Evolutionary conservation across 2,329 filamentous ascomycete species (phyloP).

Genomic region (Sarocladium strictum): DNA sequence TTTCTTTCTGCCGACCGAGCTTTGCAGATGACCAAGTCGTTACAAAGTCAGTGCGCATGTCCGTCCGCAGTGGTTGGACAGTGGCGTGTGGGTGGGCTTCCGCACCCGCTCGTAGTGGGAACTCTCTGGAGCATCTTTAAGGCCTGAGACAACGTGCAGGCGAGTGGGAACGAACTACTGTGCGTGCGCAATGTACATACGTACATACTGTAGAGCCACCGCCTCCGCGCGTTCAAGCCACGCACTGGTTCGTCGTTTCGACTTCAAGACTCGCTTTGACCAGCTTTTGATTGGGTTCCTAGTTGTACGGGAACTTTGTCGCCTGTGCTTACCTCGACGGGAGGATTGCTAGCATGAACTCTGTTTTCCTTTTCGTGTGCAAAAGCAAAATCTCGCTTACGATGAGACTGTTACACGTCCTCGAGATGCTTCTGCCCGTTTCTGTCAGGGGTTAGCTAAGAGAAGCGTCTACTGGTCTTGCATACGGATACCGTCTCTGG

Average conservation of each 20-base stretch:
- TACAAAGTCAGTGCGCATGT: slow-evolving; percentile 2
- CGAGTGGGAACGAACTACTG: background rate
- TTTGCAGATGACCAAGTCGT: slow-evolving; percentile 4
- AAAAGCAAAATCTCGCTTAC: slow-evolving; percentile 5
- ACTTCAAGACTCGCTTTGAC: background rate
- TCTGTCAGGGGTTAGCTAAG: background rate
- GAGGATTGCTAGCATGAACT: background rate
- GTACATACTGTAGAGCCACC: no score
- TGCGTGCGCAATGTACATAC: no score
- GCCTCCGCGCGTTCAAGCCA: background rate
- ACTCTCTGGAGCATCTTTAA: background rate
- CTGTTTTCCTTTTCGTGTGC: background rate
- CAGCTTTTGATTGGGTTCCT: no score
- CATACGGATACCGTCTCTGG: no score
- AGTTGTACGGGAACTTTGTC: background rate
- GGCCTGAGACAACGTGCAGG: background rate
- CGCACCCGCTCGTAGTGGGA: background rate
- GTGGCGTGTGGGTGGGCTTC: background rate
- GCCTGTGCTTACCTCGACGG: background rate
- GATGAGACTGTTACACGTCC: background rate
- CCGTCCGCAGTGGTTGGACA: background rate
- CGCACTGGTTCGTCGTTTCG: background rate
- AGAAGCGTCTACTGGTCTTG: background rate
- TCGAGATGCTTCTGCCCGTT: background rate
- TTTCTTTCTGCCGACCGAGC: background rate